Evolutionary conservation across 1,284 basidiomycete species (phyloP).

Genomic region (Thecaphora thlaspeos): DNA sequence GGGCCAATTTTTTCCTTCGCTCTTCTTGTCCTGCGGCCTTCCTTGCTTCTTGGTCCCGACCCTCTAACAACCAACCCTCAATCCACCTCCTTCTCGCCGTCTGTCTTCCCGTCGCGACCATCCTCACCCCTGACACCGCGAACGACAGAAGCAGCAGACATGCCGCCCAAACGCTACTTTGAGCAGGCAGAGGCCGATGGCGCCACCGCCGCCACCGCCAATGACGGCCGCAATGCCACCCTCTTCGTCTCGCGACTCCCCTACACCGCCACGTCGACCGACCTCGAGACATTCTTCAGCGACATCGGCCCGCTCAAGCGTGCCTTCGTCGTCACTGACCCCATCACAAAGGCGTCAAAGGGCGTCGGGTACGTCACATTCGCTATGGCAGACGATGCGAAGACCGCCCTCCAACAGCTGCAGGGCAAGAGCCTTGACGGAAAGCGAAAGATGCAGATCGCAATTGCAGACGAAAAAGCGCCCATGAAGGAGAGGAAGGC

Average conservation of each 20-base stretch:
- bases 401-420: constrained; percentile 44
- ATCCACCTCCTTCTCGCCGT: too few species aligned
- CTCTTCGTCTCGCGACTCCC: constrained; percentile 66
- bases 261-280: constrained; percentile 82
- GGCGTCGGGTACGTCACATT: constrained; percentile 98
- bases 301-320: constrained; percentile 90
- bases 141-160: not conserved
- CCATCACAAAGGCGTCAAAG: constrained; percentile 76
- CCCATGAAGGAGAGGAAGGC: constrained; percentile 27
- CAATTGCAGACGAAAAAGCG: constrained; percentile 43
- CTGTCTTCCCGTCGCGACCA: too few species aligned
- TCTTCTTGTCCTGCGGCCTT: too few species aligned
- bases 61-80: too few species aligned
- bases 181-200: constrained; percentile 28
- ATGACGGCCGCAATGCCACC: constrained; percentile 40
- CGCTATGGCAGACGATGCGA: constrained; percentile 82
- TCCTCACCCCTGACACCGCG: too few species aligned
- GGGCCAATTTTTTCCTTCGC: too few species aligned
- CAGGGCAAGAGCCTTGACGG: constrained; percentile 52
- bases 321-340: constrained; percentile 87
- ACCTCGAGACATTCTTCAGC: constrained; percentile 88
- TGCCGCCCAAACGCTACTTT: constrained; percentile 43
- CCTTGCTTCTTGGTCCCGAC: too few species aligned
- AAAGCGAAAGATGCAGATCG: constrained; percentile 47
- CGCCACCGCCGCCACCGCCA: constrained; percentile 3